A percentile compares a stretch with the other conserved stretches of the same genome.
These are phyloP conservation scores for Bipolaris cookei DNA, from an alignment of 2,329 filamentous ascomycete species.

Conservation along the genomic window DNA sequence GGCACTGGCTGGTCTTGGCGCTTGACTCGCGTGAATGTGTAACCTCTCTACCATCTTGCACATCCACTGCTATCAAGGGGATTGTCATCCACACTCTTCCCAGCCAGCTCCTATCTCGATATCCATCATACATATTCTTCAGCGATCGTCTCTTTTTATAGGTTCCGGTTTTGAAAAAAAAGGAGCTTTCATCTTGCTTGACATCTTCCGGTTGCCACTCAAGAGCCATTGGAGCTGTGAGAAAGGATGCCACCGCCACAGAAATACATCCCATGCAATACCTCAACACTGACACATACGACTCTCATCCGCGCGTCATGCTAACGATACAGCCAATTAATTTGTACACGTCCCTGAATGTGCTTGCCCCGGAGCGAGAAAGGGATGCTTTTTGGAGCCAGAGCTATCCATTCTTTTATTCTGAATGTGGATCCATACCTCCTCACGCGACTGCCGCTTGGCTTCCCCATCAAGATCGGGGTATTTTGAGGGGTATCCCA, in stretches of 20 bases:
- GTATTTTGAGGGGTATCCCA: background rate
- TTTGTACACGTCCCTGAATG: background rate
- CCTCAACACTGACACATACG: too few species aligned
- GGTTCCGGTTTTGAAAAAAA: too few species aligned
- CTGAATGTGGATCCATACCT: background rate
- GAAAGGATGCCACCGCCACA: background rate
- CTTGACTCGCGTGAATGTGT: conserved; percentile 12
- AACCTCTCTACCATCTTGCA: background rate
- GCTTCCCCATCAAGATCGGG: background rate
- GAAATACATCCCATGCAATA: too few species aligned
- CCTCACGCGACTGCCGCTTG: conserved; percentile 1
- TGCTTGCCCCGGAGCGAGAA: background rate
- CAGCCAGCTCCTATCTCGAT: background rate
- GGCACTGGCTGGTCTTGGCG: background rate
- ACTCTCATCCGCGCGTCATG: too few species aligned
- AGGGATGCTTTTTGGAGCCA: background rate
- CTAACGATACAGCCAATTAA: background rate
- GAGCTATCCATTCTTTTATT: background rate
- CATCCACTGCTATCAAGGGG: conserved; percentile 1
- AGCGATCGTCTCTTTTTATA: too few species aligned
- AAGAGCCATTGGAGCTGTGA: background rate
- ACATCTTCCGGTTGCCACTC: background rate
- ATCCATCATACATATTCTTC: too few species aligned
- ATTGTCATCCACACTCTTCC: background rate
- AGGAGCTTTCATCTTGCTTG: background rate